Percentiles rank a stretch among this genome's conserved stretches.
Conservation (phyloP, 2,329 filamentous ascomycete genomes). For the Huntiella omanensis region DNA sequence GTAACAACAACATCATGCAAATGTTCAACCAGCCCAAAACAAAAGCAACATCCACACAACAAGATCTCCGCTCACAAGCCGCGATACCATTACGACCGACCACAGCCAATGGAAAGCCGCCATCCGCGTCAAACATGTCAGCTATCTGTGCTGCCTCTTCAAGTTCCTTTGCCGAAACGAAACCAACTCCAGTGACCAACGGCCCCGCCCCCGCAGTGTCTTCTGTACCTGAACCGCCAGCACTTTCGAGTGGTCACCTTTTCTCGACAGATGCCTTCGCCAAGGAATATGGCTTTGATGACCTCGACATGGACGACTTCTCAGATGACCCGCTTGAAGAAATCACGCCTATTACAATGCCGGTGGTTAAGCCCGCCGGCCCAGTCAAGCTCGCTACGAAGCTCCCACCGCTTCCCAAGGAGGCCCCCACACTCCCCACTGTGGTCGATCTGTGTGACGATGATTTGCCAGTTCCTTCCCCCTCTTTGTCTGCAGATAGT, state of each 20-base stretch:
- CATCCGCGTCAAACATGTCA: slow-evolving; percentile 6
- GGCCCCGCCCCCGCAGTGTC: neutral
- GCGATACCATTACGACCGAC: neutral
- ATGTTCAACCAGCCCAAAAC: slow-evolving; percentile 3
- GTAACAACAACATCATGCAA: slow-evolving; percentile 5
- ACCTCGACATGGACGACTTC: slow-evolving; percentile 9
- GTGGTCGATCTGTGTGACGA: too few species aligned
- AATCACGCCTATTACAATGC: slow-evolving; percentile 4
- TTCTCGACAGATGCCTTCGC: slow-evolving; percentile 5
- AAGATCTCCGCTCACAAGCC: neutral
- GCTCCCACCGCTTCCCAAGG: slow-evolving; percentile 1
- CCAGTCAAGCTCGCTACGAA: slow-evolving; percentile 2
- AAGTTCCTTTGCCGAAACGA: slow-evolving; percentile 2
- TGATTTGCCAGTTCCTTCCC: too few species aligned
- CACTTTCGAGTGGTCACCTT: neutral
- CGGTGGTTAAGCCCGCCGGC: neutral
- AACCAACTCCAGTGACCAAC: too few species aligned
- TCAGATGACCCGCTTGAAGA: slow-evolving; percentile 10
- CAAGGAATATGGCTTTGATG: slow-evolving; percentile 10
- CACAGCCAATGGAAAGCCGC: neutral
- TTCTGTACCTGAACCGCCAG: neutral
- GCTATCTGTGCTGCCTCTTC: slow-evolving; percentile 4
- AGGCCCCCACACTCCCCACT: neutral
- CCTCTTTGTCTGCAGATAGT: too few species aligned
- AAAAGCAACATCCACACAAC: neutral